Evolutionary conservation across 345 rosid genomes (phyloP).

Genomic region (Eucalyptus polyanthemos): DNA sequence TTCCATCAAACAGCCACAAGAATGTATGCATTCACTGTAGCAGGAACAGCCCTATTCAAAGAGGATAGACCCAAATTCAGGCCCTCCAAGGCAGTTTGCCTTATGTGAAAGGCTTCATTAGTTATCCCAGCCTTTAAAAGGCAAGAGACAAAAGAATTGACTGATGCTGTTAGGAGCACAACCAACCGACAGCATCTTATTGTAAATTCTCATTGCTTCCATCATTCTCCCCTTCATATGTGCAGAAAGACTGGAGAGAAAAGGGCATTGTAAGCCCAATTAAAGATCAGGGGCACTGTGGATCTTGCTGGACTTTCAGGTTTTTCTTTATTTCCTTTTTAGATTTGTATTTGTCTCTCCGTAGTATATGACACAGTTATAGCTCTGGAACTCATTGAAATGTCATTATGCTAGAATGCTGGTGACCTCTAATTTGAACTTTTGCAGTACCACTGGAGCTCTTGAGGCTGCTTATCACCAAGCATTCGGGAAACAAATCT

Average conservation of each 20-base stretch:
- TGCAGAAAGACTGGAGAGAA: slow-evolving; percentile 92
- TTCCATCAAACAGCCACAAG: slow-evolving; percentile 46
- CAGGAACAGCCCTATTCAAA: slow-evolving; percentile 13
- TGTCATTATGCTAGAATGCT: not conserved
- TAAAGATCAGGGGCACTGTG: slow-evolving; percentile 87
- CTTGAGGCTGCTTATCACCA: slow-evolving; percentile 97
- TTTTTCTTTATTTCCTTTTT: not conserved
- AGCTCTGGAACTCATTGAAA: not conserved
- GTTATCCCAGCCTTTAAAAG: slow-evolving; percentile 89
- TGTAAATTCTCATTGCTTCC: slow-evolving; percentile 61
- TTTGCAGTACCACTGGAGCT: slow-evolving; percentile 80
- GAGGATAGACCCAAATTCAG: slow-evolving; percentile 16
- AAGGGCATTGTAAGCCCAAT: slow-evolving; percentile 84
- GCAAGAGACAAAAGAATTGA: slow-evolving; percentile 53
- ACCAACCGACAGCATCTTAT: slow-evolving; percentile 64
- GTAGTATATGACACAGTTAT: not conserved
- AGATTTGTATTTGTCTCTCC: not conserved
- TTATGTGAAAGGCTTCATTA: slow-evolving; percentile 48
- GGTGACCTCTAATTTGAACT: not conserved
- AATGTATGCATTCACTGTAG: slow-evolving; percentile 14
- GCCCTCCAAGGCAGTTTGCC: slow-evolving; percentile 19
- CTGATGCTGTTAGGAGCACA: slow-evolving; percentile 56
- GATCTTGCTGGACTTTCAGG: slow-evolving; percentile 99
- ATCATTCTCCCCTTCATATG: slow-evolving; percentile 56
- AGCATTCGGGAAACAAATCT: slow-evolving; percentile 69